Evolutionary conservation across 441 rosid species (phyloP).

Genomic region (Raphanus hybrid): DNA sequence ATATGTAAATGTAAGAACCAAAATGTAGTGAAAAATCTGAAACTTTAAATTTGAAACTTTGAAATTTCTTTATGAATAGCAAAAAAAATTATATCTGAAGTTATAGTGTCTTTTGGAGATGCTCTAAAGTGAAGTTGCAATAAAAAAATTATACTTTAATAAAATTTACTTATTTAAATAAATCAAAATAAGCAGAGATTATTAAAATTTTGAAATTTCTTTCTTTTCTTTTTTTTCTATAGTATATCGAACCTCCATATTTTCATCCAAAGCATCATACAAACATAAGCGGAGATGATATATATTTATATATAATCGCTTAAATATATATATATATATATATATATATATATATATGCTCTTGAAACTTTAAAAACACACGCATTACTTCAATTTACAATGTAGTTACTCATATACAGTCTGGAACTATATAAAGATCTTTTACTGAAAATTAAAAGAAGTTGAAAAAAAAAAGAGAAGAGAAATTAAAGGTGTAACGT

Average conservation of each 20-base stretch:
- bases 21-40: too few relatives aligned
- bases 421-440: not conserved
- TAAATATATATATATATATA: not conserved
- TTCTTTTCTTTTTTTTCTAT: too few relatives aligned
- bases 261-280: not conserved
- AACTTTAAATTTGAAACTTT: too few relatives aligned
- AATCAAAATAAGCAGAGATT: too few relatives aligned
- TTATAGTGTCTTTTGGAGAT: too few relatives aligned
- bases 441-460: conserved; percentile 7
- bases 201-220: too few relatives aligned
- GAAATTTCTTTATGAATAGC: too few relatives aligned
- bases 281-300: not conserved
- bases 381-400: not conserved
- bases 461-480: conserved; percentile 1
- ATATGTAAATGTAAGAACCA: too few relatives aligned
- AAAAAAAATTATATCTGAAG: too few relatives aligned
- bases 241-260: not conserved
- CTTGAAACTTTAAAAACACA: not conserved
- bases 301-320: not conserved
- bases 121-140: too few relatives aligned
- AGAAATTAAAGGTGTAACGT: conserved; percentile 25
- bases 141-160: too few relatives aligned
- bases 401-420: not conserved
- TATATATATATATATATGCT: not conserved
- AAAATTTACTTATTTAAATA: too few relatives aligned